Evolutionary conservation across 1,284 basidiomycete genomes (phyloP).

Genomic region (Ceratobasidium papillatum): DNA sequence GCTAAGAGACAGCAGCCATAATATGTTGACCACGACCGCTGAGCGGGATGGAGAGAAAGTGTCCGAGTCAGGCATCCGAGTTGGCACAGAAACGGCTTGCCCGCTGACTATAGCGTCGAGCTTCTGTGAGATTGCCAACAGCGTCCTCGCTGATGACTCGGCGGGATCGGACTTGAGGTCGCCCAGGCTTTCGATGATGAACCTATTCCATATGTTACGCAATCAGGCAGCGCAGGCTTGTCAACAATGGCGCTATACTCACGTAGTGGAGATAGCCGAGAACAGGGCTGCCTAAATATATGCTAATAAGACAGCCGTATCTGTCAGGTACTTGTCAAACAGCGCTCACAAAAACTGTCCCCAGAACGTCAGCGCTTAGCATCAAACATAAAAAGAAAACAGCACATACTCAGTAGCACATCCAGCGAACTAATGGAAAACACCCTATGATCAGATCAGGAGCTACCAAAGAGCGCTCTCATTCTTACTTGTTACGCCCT

Average conservation of each 20-base stretch:
- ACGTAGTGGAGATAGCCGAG: background rate
- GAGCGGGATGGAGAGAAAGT: background rate
- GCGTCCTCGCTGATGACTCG: background rate
- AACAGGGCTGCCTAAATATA: too few species aligned
- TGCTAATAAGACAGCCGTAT: too few species aligned
- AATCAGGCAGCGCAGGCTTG: too few species aligned
- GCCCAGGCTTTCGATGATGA: too few species aligned
- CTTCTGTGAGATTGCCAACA: conserved; percentile 1
- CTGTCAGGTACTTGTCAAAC: too few species aligned
- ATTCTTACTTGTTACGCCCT: conserved; percentile 9
- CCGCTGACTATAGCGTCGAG: background rate
- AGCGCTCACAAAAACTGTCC: too few species aligned
- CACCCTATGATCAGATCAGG: background rate
- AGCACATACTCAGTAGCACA: background rate
- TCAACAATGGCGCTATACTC: background rate
- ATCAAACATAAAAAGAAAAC: too few species aligned
- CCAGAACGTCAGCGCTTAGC: too few species aligned
- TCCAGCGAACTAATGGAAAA: background rate
- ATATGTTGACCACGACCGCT: conserved; percentile 2
- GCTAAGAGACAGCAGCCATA: conserved; percentile 15
- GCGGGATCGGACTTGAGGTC: conserved; percentile 12
- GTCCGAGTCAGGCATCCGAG: background rate
- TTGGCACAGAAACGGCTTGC: background rate
- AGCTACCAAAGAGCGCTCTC: too few species aligned
- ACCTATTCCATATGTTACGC: too few species aligned